Evolutionary conservation across 78 protist species (phyloP).

Genomic region (Dictyostelium firmibasis): DNA sequence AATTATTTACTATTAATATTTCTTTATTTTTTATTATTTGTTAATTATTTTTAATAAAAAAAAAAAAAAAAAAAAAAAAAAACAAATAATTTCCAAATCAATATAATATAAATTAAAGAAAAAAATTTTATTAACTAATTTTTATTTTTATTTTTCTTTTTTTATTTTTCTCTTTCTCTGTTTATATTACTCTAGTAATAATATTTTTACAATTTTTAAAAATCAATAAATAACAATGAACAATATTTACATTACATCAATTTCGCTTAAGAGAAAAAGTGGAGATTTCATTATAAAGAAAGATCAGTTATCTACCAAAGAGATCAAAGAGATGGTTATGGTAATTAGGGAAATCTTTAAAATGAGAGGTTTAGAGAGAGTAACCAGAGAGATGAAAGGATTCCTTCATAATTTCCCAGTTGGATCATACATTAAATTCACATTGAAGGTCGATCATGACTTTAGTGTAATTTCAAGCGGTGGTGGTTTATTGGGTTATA

Average conservation of each 20-base stretch:
- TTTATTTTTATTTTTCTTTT: no score
- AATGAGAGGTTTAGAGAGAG: constrained; percentile 32
- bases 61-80: no score
- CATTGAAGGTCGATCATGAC: constrained; percentile 31
- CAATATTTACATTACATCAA: not conserved
- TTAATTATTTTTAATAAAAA: no score
- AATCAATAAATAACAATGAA: not conserved
- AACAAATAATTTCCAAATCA: no score
- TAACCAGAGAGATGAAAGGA: constrained; percentile 20
- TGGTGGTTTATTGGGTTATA: constrained; percentile 47
- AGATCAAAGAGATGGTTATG: not conserved
- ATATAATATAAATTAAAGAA: no score
- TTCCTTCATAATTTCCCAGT: constrained; percentile 5
- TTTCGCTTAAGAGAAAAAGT: constrained; percentile 6
- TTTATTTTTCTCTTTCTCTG: no score
- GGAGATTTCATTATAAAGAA: constrained; percentile 4
- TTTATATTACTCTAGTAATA: no score
- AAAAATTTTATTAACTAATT: no score
- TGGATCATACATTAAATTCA: constrained; percentile 29
- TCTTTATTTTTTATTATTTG: no score
- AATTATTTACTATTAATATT: no score
- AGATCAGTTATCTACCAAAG: not conserved
- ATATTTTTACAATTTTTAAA: no score
- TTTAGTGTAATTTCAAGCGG: constrained; percentile 16
- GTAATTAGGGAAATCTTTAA: constrained; percentile 7